Percentiles rank a stretch among this genome's conserved stretches.
Conservation (phyloP, 371 early-diverging fungal genomes). For the Fennellomyces sp. region DNA sequence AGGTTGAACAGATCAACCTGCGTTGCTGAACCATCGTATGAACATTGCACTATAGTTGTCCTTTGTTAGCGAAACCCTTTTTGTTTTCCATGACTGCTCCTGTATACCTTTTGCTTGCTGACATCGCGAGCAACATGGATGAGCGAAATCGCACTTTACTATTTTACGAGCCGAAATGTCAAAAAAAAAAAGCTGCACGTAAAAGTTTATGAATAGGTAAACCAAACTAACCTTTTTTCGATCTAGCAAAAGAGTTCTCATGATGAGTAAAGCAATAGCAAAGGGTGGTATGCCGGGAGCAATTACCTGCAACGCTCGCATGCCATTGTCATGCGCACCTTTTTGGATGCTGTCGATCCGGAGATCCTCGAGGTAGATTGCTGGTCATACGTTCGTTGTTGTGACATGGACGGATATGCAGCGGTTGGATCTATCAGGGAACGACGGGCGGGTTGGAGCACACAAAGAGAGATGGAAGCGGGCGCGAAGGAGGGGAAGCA, state of each 20-base stretch:
- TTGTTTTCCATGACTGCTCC: no score
- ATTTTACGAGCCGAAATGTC: no score
- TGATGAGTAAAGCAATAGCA: neutral
- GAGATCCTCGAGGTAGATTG: conserved; percentile 1
- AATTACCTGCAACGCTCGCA: conserved; percentile 56
- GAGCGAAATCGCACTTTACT: conserved; percentile 59
- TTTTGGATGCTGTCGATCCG: conserved; percentile 29
- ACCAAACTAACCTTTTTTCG: conserved; percentile 11
- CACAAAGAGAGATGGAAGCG: neutral
- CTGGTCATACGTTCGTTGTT: neutral
- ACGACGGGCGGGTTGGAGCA: no score
- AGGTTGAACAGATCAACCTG: conserved; percentile 38
- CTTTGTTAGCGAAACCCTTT: no score
- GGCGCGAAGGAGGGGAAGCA: neutral
- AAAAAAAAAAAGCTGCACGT: no score
- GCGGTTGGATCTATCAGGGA: neutral
- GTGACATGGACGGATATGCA: conserved; percentile 5
- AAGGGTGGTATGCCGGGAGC: neutral
- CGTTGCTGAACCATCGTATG: conserved; percentile 32
- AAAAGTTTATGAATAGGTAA: no score
- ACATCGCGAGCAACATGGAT: conserved; percentile 50
- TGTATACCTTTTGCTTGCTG: conserved; percentile 47
- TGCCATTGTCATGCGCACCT: conserved; percentile 56
- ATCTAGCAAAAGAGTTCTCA: neutral
- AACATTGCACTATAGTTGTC: conserved; percentile 22